A percentile compares a stretch with the other conserved stretches of the same genome.
These are phyloP conservation scores for Strobilomyces confusus DNA, from an alignment of 768 basidiomycete genomes.

Conservation along the genomic window DNA sequence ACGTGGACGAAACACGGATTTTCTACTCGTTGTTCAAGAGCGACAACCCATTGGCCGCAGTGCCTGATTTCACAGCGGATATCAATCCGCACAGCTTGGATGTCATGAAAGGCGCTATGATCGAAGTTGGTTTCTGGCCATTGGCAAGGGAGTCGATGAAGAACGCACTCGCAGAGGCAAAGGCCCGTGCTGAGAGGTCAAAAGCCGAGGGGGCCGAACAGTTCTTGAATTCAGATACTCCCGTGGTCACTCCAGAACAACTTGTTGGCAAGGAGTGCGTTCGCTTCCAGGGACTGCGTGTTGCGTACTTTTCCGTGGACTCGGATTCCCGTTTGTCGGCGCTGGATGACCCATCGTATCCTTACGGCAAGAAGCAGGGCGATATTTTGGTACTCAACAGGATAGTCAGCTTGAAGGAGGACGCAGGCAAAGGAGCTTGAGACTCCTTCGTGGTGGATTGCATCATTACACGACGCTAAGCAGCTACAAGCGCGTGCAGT, in stretches of 20 bases:
- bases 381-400: slow-evolving; percentile 86
- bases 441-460: not conserved
- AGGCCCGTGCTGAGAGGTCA: slow-evolving; percentile 57
- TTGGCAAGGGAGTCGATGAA: slow-evolving; percentile 65
- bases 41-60: slow-evolving; percentile 70
- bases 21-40: slow-evolving; percentile 95
- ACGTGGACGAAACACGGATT: slow-evolving; percentile 83
- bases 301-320: slow-evolving; percentile 94
- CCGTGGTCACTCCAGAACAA: slow-evolving; percentile 67
- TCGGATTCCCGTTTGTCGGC: slow-evolving; percentile 71
- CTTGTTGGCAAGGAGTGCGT: slow-evolving; percentile 89
- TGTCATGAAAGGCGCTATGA: slow-evolving; percentile 72
- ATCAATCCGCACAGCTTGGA: slow-evolving; percentile 81
- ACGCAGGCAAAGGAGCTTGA: slow-evolving; percentile 63
- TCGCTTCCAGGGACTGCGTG: slow-evolving; percentile 93
- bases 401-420: slow-evolving; percentile 93
- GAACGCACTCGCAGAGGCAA: slow-evolving; percentile 65
- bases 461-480: slow-evolving; percentile 33
- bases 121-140: slow-evolving; percentile 87
- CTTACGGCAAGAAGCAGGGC: slow-evolving; percentile 51
- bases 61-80: slow-evolving; percentile 77
- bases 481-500: slow-evolving; percentile 84
- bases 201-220: slow-evolving; percentile 38
- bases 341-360: slow-evolving; percentile 49
- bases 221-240: slow-evolving; percentile 49